Conservation (phyloP, 2,329 filamentous ascomycete genomes). For the Metarhizium humberi region DNA sequence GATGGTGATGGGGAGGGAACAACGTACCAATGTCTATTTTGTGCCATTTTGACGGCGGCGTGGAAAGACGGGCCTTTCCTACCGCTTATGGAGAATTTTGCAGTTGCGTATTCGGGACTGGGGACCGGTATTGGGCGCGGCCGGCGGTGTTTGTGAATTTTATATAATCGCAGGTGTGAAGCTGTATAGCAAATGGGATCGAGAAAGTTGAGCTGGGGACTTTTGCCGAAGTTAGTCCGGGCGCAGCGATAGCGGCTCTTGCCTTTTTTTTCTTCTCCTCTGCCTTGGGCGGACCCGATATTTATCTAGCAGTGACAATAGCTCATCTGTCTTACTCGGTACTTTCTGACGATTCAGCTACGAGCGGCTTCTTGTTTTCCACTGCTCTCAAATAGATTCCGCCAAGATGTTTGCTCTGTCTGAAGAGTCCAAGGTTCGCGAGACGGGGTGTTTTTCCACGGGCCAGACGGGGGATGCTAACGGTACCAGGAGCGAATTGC, state of each 20-base stretch:
- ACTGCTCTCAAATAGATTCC: background rate
- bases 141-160: too few species aligned
- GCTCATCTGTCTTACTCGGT: background rate
- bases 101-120: background rate
- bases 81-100: background rate
- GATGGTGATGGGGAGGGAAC: background rate
- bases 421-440: conserved; percentile 85
- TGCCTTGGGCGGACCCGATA: background rate
- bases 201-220: conserved; percentile 5
- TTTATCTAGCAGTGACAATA: background rate
- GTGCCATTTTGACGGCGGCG: conserved; percentile 48
- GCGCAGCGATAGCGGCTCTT: background rate
- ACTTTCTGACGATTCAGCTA: background rate
- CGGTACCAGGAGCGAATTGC: conserved; percentile 80
- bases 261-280: background rate
- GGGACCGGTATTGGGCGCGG: background rate
- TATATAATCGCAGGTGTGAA: background rate
- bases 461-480: background rate
- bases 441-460: too few species aligned
- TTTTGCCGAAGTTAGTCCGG: conserved; percentile 23
- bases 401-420: conserved; percentile 61
- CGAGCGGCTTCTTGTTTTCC: background rate
- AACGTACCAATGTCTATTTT: conserved; percentile 62
- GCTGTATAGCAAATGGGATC: background rate
- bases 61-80: background rate